These are phyloP conservation scores for Dothidotthia symphoricarpi DNA, from an alignment of 2,329 filamentous ascomycete genomes.

Conservation along the genomic window DNA sequence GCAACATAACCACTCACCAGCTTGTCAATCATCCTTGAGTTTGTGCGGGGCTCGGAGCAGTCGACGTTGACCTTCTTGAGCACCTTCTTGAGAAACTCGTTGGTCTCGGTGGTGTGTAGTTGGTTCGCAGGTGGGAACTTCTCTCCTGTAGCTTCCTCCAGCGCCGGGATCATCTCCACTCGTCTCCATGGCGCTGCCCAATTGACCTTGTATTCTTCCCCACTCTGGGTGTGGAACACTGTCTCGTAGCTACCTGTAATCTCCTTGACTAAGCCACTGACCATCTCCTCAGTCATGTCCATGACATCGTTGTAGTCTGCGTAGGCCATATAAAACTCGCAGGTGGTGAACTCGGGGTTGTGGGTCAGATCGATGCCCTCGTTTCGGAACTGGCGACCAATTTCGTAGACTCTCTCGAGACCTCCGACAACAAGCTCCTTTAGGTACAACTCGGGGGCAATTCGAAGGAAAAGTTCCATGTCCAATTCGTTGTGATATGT, in stretches of 20 bases:
- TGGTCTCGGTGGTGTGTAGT: conserved; percentile 85
- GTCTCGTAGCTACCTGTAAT: conserved; percentile 84
- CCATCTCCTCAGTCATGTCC: conserved; percentile 87
- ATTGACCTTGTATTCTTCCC: conserved; percentile 87
- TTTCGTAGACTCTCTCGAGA: conserved; percentile 90
- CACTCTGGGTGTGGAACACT: conserved; percentile 79
- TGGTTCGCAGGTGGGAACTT: conserved; percentile 89
- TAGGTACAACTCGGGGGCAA: conserved; percentile 92
- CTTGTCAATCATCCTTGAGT: conserved; percentile 94
- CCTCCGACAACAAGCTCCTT: conserved; percentile 97
- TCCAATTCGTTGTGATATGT: conserved; percentile 96
- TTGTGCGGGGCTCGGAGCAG: conserved; percentile 86
- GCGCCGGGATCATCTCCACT: conserved; percentile 91
- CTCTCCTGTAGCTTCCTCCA: conserved; percentile 86
- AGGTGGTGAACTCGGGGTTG: conserved; percentile 97
- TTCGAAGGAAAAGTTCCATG: conserved; percentile 91
- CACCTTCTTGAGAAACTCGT: conserved; percentile 72
- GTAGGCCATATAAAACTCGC: conserved; percentile 89
- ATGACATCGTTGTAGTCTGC: conserved; percentile 76
- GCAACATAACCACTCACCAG: conserved; percentile 45
- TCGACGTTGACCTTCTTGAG: conserved; percentile 89
- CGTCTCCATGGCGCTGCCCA: conserved; percentile 94
- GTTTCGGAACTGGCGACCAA: conserved; percentile 94
- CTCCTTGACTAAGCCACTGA: conserved; percentile 84
- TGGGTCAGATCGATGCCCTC: conserved; percentile 90